Conservation (phyloP, 202 grass and related monocot species). For the Digitaria exilis region DNA sequence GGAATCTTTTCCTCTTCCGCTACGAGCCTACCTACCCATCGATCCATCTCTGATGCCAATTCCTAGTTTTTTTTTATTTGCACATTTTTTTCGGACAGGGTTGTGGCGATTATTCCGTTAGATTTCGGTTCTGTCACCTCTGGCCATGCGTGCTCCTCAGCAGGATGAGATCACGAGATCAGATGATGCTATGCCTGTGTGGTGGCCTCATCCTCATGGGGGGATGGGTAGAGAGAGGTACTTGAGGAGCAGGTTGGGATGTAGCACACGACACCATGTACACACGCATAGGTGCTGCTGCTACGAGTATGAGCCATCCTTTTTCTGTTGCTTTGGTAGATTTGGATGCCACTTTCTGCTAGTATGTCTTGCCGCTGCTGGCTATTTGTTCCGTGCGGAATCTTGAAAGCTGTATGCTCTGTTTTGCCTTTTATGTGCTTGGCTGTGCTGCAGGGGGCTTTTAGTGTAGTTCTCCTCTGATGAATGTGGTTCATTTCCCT, state of each 20-base stretch:
- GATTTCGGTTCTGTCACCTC: neutral
- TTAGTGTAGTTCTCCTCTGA: conserved; percentile 25
- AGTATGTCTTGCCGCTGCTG: conserved; percentile 14
- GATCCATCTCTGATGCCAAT: conserved; percentile 11
- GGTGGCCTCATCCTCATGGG: too few relatives aligned
- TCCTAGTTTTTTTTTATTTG: neutral
- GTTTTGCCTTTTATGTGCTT: conserved; percentile 52
- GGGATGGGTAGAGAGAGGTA: neutral
- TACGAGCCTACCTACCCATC: neutral
- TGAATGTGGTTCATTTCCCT: conserved; percentile 10
- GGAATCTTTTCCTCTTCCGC: neutral
- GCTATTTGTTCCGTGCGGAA: conserved; percentile 29
- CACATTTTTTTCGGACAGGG: neutral
- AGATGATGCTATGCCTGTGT: too few relatives aligned
- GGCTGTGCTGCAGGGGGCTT: neutral
- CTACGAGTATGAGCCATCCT: conserved; percentile 32
- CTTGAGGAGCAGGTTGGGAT: conserved; percentile 40
- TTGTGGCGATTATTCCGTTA: conserved; percentile 18
- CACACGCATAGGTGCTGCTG: conserved; percentile 23
- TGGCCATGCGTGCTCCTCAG: conserved; percentile 10
- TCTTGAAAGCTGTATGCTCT: conserved; percentile 47
- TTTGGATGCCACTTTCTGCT: conserved; percentile 43
- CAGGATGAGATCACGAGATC: conserved; percentile 24
- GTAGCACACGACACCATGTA: neutral
- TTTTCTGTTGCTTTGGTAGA: conserved; percentile 36